Evolutionary conservation across 2,329 filamentous ascomycete species (phyloP), one percentile per base, ranked within the genome.

Genomic region (Neonectria hederae): DNA sequence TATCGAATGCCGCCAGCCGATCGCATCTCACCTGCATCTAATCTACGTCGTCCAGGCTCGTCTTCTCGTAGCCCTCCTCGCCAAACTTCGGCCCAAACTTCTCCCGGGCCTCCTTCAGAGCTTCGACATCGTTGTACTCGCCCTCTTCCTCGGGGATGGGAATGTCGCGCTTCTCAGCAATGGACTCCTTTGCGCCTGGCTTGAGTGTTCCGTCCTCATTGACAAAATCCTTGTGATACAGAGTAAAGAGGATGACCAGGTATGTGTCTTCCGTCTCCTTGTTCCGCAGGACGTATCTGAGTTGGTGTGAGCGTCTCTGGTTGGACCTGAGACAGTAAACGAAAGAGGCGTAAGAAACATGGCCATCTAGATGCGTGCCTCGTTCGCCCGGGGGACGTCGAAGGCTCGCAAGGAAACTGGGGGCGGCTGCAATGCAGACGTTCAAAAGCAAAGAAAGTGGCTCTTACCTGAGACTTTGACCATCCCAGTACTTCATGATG

Each of bases 251-350:
- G 17, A 98, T 83, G 49, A 95, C 92, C 30, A 97, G 88, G 72
- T 97, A 92, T 17, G 92, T 86, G 35, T 92, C 86, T 52, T 87
- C 87, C 0, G 92, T 95, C 22, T 83, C 79, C 65, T 88, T 88
- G 79, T 97, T 92, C 76, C 94, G 95, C 75, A 98, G 86, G 63
- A 97, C 93, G 80, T 98, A 97, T 86, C 94, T 94, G 81, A 97
- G 87, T 71, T 89, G 86, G 81, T 97, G 92, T 83, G 92, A 91
- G 84, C 92, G 92, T 76, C 87, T 86, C 73, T 73, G 72, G 53
- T 65, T 66, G 53, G 75, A 70, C 72, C 76, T 76, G 62, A 46
- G 55, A 62, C 62, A 64, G 72, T 72, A 69, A 74, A 69, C 51
- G 65, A 51, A 43, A 54, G 59, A 61, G 59, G 61, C 55, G 65